These are phyloP conservation scores for Cladophialophora immunda DNA, from an alignment of 2,329 filamentous ascomycete species.

Conservation along the genomic window DNA sequence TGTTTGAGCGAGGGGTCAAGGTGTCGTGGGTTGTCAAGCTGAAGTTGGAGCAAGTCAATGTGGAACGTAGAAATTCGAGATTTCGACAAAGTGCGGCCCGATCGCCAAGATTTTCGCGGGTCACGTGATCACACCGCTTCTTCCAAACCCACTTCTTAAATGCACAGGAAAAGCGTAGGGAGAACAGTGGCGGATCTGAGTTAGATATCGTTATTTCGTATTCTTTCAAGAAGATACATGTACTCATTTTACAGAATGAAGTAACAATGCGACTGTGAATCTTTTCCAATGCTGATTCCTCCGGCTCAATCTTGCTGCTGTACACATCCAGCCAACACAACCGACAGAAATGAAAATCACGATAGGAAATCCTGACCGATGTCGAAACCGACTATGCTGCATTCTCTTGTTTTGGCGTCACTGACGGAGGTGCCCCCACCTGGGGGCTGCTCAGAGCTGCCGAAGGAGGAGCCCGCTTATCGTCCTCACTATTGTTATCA, in stretches of 20 bases:
- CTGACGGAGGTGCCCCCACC: constrained; percentile 25
- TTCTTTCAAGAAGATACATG: background rate
- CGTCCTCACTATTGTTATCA: constrained; percentile 91
- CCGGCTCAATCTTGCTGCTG: constrained; percentile 4
- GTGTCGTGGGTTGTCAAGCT: constrained; percentile 26
- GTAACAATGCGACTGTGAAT: background rate
- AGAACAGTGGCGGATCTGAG: background rate
- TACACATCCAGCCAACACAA: constrained; percentile 6
- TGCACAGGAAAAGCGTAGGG: background rate
- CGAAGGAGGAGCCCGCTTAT: constrained; percentile 58
- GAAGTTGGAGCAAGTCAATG: constrained; percentile 1
- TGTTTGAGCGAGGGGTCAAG: constrained; percentile 23
- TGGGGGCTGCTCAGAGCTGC: constrained; percentile 34
- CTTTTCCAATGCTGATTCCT: background rate
- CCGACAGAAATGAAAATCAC: background rate
- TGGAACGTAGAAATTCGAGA: constrained; percentile 12
- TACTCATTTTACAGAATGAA: background rate
- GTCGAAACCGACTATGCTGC: background rate
- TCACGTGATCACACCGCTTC: background rate
- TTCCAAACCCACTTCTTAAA: no score
- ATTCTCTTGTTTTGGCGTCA: constrained; percentile 35
- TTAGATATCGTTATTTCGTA: constrained; percentile 1
- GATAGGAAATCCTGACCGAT: background rate
- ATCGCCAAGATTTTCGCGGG: constrained; percentile 9
- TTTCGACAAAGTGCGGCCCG: constrained; percentile 14